Base-by-base conservation (phyloP, 306 rosid species). In the Medicago ruthenica region DNA sequence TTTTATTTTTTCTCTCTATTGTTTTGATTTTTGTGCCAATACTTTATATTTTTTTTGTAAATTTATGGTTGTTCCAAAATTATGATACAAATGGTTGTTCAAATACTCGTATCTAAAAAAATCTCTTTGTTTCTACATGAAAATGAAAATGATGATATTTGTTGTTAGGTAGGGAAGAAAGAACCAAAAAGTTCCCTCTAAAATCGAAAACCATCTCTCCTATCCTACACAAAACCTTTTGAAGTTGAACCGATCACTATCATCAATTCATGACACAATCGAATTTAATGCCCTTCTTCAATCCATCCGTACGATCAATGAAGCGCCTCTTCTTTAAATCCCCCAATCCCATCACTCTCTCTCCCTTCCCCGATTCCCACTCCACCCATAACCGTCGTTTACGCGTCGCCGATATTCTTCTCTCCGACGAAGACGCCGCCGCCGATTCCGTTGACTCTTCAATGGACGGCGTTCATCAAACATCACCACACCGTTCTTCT, bases 341-440 rank as follows among this genome's bases (percentile, higher is more conserved):
- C 85, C 78, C 13, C 24, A 55, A 53, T 59, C 74, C 31, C 37
- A 60, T 42, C 74, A 21, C 11, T 9, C 22, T 22, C 66, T 55
- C 41, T 63, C 14, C 83, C 37, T 34, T 34, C 37, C 37, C 37
- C 37, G 7, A 34, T 34, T 34, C 37, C 18, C 50, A 31, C 41
- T 36, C 79, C 44, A 5, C 40, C 45, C 68, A 60, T 34, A 78
- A 62, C 80, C 91, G 76, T 66, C 90, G 18, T 45, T 24, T 91
- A 71, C 87, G 90, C 3, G 65, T 91, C 8, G 89, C 89, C 6
- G 95, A 90, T 76, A 86, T 94, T 54, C 89, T 91, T 18, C 76
- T 74, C 36, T 63, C 37, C 60, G 84, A 68, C 37, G 81, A 82
- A 17, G 77, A 73, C 3, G 73, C 67, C 57, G 74, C 22, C 76